These are phyloP conservation scores for Kodamaea alishanica DNA, from an alignment of 1,139 yeast species.

Conservation along the genomic window DNA sequence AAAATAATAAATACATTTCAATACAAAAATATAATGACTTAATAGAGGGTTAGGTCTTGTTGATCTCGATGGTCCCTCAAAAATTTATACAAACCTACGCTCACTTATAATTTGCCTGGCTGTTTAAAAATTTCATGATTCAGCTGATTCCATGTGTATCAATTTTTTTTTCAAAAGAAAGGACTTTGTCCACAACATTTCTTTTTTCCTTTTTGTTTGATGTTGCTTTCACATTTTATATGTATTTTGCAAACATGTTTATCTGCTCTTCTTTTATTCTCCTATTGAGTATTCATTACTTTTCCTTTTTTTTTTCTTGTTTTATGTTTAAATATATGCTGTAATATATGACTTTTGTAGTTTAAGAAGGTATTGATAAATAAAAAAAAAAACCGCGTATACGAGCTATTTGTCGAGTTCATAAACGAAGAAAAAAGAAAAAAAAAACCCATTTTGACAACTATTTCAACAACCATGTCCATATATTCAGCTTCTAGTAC, in stretches of 20 bases:
- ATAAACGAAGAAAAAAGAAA: neutral
- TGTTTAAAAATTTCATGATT: too few relatives aligned
- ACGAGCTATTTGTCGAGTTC: neutral
- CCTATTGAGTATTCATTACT: slow-evolving; percentile 1
- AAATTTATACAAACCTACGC: too few relatives aligned
- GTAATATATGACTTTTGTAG: slow-evolving; percentile 3
- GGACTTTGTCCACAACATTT: neutral
- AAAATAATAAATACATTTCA: slow-evolving; percentile 1
- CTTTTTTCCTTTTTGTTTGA: neutral
- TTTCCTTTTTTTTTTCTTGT: slow-evolving; percentile 2
- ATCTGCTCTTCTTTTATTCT: neutral
- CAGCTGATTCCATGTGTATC: neutral
- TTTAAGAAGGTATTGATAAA: neutral
- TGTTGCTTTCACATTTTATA: neutral
- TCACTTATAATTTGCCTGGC: too few relatives aligned
- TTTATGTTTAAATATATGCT: slow-evolving; percentile 3
- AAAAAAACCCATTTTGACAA: neutral
- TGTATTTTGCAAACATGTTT: neutral
- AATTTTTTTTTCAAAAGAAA: neutral
- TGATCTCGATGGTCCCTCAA: too few relatives aligned
- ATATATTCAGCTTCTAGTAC: slow-evolving; percentile 77
- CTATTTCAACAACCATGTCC: slow-evolving; percentile 25
- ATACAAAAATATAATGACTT: neutral
- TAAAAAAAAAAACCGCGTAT: neutral
- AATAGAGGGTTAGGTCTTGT: neutral